Evolutionary conservation across 225 moss, liverwort and hornwort genomes (phyloP).

Genomic region (Asterella californica): DNA sequence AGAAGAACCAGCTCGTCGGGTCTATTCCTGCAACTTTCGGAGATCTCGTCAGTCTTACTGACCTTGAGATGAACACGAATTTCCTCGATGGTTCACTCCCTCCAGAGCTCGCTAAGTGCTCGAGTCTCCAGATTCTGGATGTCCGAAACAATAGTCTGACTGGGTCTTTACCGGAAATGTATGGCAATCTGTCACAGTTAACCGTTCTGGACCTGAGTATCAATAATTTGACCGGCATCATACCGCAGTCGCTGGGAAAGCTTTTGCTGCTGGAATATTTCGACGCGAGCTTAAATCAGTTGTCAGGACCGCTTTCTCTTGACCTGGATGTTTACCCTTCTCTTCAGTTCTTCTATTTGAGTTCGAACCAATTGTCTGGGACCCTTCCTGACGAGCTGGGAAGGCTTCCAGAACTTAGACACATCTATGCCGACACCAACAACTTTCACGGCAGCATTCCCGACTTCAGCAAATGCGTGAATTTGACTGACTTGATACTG

Average conservation of each 20-base stretch:
- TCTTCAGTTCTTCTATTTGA: conserved; percentile 9
- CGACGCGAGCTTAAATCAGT: conserved; percentile 16
- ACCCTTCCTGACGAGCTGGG: conserved; percentile 22
- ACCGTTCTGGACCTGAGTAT: not conserved
- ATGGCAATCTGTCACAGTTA: not conserved
- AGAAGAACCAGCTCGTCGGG: conserved; percentile 5
- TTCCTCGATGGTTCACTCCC: conserved; percentile 12
- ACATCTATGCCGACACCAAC: conserved; percentile 14
- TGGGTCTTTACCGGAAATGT: not conserved
- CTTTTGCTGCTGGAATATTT: conserved; percentile 4
- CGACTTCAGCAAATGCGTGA: not conserved
- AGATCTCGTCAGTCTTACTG: not conserved
- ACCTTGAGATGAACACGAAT: not conserved
- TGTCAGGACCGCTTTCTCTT: conserved; percentile 20
- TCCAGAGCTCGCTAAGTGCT: not conserved
- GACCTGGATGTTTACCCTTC: not conserved
- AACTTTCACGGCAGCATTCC: conserved; percentile 12
- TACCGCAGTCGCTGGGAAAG: conserved; percentile 18
- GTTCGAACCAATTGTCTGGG: conserved; percentile 7
- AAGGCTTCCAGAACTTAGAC: conserved; percentile 13
- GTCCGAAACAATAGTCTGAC: not conserved
- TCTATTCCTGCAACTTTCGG: conserved; percentile 3
- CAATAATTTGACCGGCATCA: not conserved
- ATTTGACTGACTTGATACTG: conserved; percentile 7
- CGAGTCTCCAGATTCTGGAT: conserved; percentile 9